phyloP scores from a whole-genome alignment of 345 rosid genomes.

The Lepidium africanum region DNA sequence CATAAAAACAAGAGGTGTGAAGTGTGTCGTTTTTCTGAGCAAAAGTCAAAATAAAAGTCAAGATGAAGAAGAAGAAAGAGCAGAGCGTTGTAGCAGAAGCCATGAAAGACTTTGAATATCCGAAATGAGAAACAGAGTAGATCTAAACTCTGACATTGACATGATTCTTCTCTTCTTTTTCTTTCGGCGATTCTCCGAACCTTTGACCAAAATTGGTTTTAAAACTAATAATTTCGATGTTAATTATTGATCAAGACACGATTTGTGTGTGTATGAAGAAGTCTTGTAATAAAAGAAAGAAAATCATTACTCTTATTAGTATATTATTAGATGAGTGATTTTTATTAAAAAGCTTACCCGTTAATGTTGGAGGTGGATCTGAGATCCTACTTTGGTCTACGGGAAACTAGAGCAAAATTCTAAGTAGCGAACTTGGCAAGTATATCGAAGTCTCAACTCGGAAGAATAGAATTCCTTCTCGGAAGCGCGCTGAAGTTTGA shows the following conservation, averaged over 20 bases:
- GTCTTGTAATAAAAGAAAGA: neutral
- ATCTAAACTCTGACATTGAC: neutral
- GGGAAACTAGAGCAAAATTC: too few relatives aligned
- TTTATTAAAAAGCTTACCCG: too few relatives aligned
- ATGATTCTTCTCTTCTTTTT: neutral
- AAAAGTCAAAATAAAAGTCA: neutral
- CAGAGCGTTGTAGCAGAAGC: neutral
- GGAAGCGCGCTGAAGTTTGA: too few relatives aligned
- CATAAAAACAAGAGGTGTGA: conserved; percentile 4
- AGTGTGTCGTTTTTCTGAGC: conserved; percentile 3
- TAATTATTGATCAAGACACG: neutral
- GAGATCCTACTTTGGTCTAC: too few relatives aligned
- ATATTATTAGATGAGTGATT: too few relatives aligned
- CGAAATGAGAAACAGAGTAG: neutral
- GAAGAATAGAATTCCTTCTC: too few relatives aligned
- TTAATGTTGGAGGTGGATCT: too few relatives aligned
- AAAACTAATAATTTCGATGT: neutral
- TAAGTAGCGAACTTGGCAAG: too few relatives aligned
- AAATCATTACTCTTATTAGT: too few relatives aligned
- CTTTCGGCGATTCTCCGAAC: neutral
- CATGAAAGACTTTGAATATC: neutral
- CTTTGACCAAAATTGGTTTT: neutral
- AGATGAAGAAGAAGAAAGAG: neutral
- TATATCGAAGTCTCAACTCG: too few relatives aligned
- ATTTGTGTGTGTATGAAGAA: neutral